Conservation (phyloP, 2,329 filamentous ascomycete species). For the Lachnellula occidentalis region DNA sequence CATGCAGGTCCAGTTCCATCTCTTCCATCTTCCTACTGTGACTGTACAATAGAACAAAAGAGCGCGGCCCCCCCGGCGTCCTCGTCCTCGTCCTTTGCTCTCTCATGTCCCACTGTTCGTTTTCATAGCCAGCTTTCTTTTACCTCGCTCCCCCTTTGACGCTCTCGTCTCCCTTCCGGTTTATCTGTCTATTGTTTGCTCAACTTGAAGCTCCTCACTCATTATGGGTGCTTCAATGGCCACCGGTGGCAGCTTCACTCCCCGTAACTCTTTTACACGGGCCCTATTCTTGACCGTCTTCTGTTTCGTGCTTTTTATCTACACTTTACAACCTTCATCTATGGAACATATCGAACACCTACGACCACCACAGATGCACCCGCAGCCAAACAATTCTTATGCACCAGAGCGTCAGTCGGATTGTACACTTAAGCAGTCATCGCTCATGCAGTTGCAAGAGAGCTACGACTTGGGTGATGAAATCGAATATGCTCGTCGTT, state of each 20-base stretch:
- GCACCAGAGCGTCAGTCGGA: constrained; percentile 19
- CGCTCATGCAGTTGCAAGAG: constrained; percentile 41
- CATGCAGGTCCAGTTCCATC: not conserved
- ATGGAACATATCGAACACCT: constrained; percentile 3
- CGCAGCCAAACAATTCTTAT: constrained; percentile 5
- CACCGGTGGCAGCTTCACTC: constrained; percentile 12
- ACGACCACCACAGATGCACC: constrained; percentile 9
- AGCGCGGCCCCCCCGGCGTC: not conserved
- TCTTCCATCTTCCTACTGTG: too few relatives aligned
- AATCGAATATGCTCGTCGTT: constrained; percentile 52
- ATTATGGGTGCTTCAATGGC: constrained; percentile 21
- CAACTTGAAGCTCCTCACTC: constrained; percentile 11
- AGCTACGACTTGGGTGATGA: constrained; percentile 44
- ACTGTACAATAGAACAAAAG: not conserved
- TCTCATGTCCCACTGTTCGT: not conserved
- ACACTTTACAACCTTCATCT: constrained; percentile 15
- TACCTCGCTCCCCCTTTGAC: not conserved
- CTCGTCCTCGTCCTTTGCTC: not conserved
- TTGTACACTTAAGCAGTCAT: constrained; percentile 44
- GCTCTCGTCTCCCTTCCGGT: not conserved
- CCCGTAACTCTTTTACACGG: constrained; percentile 21
- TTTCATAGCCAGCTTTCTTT: not conserved
- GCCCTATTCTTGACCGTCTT: constrained; percentile 20
- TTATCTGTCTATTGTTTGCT: not conserved
- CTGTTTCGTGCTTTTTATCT: constrained; percentile 20